Evolutionary conservation across 495 filamentous ascomycete genomes (phyloP), one percentile per base, ranked within the genome.

Genomic region (Penicillium arizonense): DNA sequence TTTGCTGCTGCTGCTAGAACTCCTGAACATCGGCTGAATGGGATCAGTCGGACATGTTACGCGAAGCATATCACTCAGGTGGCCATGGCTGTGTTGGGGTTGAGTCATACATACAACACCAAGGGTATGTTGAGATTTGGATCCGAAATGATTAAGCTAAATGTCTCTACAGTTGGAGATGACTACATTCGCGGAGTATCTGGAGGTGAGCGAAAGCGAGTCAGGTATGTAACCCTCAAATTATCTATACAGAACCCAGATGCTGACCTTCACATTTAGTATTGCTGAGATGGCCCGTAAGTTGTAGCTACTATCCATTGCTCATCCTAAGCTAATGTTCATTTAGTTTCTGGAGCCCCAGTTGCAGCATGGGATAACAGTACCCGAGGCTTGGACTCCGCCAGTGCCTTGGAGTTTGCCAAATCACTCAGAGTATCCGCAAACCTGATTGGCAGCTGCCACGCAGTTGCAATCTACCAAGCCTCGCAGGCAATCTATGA

Each of bases 311-410:
- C 78, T 62, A 50, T 72, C 72, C 37, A 23, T 21, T 10, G 34
- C 9, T 23, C 56, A 77, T 13, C 44, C 75, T 32, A 44, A 57
- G 30, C 75, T 75, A 39, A 52, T 73, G 8, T 5, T 50, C 43
- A 78, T 77, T 37, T 28, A 68, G 65, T 90, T 14, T 87, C 87
- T 4, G 84, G 89, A 47, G 86, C 86, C 8, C 84, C 84, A 44
- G 73, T 96, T 18, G 79, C 81, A 26, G 88, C 82, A 11, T 95
- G 89, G 88, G 91, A 96, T 59, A 95, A 96, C 67, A 86, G 82
- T 46, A 93, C 90, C 5, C 81, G 91, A 50, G 91, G 91, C 14
- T 75, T 96, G 7, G 91, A 96, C 65, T 87, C 89, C 6, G 87
- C 85, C 16, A 94, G 89, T 11, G 90, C 91, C 0, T 75, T 95